Percentiles rank a stretch among this genome's conserved stretches.
Conservation (phyloP, 2,329 filamentous ascomycete species). For the Alternaria angustiovoidea region DNA sequence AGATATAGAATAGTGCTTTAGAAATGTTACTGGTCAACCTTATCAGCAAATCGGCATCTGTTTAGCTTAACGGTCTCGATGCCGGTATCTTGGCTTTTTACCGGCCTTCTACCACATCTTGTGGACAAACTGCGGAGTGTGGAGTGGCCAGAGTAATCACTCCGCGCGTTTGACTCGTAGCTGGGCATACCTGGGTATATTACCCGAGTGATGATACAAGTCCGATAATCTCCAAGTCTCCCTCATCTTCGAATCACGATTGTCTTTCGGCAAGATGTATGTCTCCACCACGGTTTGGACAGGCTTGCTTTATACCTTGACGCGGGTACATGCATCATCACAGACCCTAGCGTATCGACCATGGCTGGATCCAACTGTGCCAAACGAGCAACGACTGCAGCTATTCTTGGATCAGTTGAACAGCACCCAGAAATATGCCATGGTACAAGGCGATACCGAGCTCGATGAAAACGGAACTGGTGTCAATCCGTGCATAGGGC, state of each 20-base stretch:
- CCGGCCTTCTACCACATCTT: not conserved
- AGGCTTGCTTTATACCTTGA: not conserved
- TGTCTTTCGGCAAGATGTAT: not conserved
- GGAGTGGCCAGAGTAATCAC: not conserved
- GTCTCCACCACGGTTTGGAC: not conserved
- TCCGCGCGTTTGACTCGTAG: not conserved
- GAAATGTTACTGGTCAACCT: not conserved
- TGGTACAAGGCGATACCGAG: slow-evolving; percentile 10
- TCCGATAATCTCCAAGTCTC: not conserved
- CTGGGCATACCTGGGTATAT: not conserved
- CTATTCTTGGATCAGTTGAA: slow-evolving; percentile 6
- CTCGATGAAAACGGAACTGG: slow-evolving; percentile 7
- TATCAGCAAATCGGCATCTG: not conserved
- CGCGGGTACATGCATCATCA: slow-evolving; percentile 1
- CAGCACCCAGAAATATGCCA: slow-evolving; percentile 9
- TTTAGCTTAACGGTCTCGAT: too few relatives aligned
- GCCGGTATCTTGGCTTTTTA: not conserved
- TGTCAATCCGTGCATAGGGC: slow-evolving; percentile 8
- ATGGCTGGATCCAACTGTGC: slow-evolving; percentile 2
- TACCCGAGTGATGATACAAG: not conserved
- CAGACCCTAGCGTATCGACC: not conserved
- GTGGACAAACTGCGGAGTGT: not conserved
- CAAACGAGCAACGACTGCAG: not conserved
- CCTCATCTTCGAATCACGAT: not conserved
- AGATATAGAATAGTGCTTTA: not conserved